Evolutionary conservation across 805 yeast genomes (phyloP).

Genomic region (Saccharomycopsis fibuligera): DNA sequence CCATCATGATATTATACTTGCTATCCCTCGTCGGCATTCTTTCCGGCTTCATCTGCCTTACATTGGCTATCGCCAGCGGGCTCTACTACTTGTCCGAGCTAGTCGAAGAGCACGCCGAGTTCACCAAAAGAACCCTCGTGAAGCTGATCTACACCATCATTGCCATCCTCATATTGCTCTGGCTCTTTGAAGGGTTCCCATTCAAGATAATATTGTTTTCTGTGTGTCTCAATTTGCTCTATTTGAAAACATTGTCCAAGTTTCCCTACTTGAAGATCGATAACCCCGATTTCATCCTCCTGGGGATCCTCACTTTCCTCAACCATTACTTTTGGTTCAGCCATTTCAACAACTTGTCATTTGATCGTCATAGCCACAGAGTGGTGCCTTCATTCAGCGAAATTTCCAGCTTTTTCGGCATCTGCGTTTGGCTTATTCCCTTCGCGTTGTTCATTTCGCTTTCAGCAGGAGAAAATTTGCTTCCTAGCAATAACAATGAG

Average conservation of each 20-base stretch:
- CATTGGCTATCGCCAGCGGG: constrained; percentile 79
- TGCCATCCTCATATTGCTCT: constrained; percentile 45
- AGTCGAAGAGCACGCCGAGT: constrained; percentile 88
- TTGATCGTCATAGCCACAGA: constrained; percentile 57
- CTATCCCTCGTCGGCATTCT: constrained; percentile 56
- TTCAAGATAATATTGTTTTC: constrained; percentile 60
- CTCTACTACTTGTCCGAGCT: constrained; percentile 84
- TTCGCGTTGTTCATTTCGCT: constrained; percentile 86
- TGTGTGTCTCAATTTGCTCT: constrained; percentile 62
- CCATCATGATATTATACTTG: constrained; percentile 48
- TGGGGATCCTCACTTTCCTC: constrained; percentile 64
- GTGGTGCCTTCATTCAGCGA: constrained; percentile 77
- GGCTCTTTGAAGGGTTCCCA: constrained; percentile 77
- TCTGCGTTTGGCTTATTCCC: constrained; percentile 91
- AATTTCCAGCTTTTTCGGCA: constrained; percentile 91
- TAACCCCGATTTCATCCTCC: constrained; percentile 61
- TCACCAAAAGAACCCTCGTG: constrained; percentile 65
- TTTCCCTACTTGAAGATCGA: constrained; percentile 81
- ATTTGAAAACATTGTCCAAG: constrained; percentile 66
- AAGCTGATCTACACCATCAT: constrained; percentile 61
- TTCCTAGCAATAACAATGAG: constrained; percentile 46
- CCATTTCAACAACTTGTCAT: constrained; percentile 63
- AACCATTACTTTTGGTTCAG: constrained; percentile 91
- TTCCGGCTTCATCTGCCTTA: constrained; percentile 54
- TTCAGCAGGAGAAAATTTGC: constrained; percentile 83